phyloP scores from a whole-genome alignment of 257 asterid genomes.

The Solanum corneliomulleri region DNA sequence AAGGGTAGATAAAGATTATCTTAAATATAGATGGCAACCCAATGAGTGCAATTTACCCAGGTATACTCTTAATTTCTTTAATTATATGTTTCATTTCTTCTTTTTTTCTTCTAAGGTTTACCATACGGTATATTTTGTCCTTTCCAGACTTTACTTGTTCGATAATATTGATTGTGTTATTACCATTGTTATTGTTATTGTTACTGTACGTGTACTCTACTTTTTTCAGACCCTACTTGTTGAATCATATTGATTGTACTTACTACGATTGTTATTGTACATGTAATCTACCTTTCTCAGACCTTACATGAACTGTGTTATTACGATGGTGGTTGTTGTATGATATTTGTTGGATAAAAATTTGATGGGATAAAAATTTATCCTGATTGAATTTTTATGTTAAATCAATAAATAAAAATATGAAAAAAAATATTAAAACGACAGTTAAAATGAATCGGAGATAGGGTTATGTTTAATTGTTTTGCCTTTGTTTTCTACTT shows the following conservation, averaged over 20 bases:
- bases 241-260: neutral
- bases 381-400: neutral
- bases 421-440: neutral
- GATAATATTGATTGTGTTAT: no score
- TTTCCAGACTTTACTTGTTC: no score
- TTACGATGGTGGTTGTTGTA: neutral
- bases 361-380: neutral
- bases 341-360: neutral
- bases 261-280: neutral
- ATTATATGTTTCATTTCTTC: neutral
- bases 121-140: accelerated
- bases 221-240: neutral
- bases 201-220: neutral
- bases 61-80: neutral
- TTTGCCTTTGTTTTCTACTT: neutral
- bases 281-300: neutral
- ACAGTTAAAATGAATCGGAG: neutral
- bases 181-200: no score
- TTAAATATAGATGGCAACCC: slow-evolving; percentile 27
- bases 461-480: neutral
- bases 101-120: neutral
- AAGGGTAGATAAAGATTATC: slow-evolving; percentile 11
- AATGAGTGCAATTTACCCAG: slow-evolving; percentile 10
- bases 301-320: neutral
- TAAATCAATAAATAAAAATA: no score